These are phyloP conservation scores for Lachnellula cervina DNA, from an alignment of 2,329 filamentous ascomycete species.

Conservation along the genomic window DNA sequence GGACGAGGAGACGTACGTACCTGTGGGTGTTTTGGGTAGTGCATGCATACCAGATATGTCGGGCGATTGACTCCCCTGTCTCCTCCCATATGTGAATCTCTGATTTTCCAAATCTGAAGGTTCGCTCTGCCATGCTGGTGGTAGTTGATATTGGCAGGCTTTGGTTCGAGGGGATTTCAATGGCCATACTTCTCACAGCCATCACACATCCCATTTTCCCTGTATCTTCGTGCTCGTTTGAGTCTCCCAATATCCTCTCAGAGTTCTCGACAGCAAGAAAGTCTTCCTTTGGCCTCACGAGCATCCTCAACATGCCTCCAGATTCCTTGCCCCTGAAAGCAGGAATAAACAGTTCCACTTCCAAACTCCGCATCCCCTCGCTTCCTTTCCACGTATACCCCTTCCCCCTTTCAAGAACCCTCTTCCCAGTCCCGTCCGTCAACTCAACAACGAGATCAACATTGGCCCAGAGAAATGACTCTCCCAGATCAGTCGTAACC, in stretches of 20 bases:
- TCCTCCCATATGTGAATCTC: conserved; percentile 56
- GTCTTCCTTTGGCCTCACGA: conserved; percentile 15
- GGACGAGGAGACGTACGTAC: conserved; percentile 14
- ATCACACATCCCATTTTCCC: conserved; percentile 15
- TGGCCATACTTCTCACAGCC: conserved; percentile 20
- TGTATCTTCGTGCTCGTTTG: not conserved
- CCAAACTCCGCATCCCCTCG: conserved; percentile 23
- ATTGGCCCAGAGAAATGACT: conserved; percentile 30
- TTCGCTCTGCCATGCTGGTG: conserved; percentile 20
- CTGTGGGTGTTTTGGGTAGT: not conserved
- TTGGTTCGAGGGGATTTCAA: conserved; percentile 4
- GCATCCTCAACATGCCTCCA: conserved; percentile 11
- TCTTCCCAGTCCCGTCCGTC: conserved; percentile 6
- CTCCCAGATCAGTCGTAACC: conserved; percentile 63
- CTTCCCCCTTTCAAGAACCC: conserved; percentile 2
- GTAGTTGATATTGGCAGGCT: not conserved
- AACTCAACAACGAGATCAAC: conserved; percentile 17
- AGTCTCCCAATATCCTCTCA: conserved; percentile 4
- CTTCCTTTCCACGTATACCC: conserved; percentile 24
- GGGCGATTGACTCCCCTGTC: conserved; percentile 66
- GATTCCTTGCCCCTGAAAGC: not conserved
- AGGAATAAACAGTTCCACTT: conserved; percentile 19
- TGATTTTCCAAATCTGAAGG: conserved; percentile 9
- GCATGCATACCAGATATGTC: conserved; percentile 58
- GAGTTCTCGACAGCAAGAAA: conserved; percentile 8